Percentiles rank a stretch among this genome's conserved stretches.
These are phyloP conservation scores for Alternaria consortialis DNA, from an alignment of 2,329 filamentous ascomycete species.

Conservation along the genomic window DNA sequence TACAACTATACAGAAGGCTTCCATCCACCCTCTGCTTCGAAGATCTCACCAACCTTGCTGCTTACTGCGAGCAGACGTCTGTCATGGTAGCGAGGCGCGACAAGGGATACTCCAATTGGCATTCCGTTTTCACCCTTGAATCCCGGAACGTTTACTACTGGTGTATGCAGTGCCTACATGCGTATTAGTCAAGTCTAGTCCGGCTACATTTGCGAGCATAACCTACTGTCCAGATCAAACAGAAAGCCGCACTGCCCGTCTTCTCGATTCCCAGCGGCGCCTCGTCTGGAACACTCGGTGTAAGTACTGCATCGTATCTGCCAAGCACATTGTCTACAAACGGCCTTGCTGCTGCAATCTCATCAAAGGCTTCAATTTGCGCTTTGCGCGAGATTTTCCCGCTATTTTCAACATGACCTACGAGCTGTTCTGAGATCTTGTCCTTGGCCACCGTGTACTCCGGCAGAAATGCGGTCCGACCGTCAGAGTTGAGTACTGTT, in stretches of 20 bases:
- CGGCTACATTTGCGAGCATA: fast-evolving
- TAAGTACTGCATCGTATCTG: constrained; percentile 65
- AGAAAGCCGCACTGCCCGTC: constrained; percentile 66
- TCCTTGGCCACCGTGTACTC: constrained; percentile 62
- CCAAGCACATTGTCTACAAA: constrained; percentile 63
- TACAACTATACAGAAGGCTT: constrained; percentile 10
- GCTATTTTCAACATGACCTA: constrained; percentile 62
- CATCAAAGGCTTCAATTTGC: constrained; percentile 65
- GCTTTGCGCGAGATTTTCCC: constrained; percentile 55
- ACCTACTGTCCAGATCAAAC: constrained; percentile 62
- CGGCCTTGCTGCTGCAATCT: constrained; percentile 63
- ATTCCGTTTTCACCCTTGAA: constrained; percentile 66
- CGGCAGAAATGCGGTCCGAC: constrained; percentile 61
- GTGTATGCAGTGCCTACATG: constrained; percentile 61
- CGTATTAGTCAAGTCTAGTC: constrained; percentile 1
- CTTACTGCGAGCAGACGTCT: constrained; percentile 40
- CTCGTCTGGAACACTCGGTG: constrained; percentile 67
- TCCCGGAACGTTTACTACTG: constrained; percentile 71
- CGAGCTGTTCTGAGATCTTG: constrained; percentile 57
- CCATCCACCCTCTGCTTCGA: constrained; percentile 45
- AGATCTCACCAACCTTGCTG: constrained; percentile 39
- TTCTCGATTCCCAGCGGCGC: constrained; percentile 63
- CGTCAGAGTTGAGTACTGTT: constrained; percentile 62
- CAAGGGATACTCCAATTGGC: constrained; percentile 67
- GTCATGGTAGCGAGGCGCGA: constrained; percentile 52